phyloP scores from a whole-genome alignment of 2,329 filamentous ascomycete species.

The Ophiognomonia clavigignenti-juglandacearum region DNA sequence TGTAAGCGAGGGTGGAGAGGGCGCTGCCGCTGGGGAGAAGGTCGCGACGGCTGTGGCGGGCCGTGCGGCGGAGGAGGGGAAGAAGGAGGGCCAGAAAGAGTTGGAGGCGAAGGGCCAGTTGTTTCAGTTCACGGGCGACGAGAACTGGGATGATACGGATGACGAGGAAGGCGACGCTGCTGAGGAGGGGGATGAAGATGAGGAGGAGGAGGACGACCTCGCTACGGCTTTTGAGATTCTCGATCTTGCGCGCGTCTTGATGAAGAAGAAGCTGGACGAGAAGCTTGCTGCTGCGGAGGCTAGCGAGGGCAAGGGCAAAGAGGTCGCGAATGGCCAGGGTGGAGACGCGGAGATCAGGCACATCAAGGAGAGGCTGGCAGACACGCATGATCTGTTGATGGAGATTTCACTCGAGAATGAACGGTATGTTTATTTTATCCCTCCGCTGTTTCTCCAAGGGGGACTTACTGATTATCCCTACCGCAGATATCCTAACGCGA shows the following conservation, averaged over 20 bases:
- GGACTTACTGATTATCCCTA: no score
- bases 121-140: slow-evolving; percentile 91
- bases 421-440: slow-evolving; percentile 48
- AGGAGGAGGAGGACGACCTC: slow-evolving; percentile 67
- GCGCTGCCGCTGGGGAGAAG: slow-evolving; percentile 33
- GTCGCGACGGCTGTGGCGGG: slow-evolving; percentile 42
- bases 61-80: slow-evolving; percentile 37
- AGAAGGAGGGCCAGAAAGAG: slow-evolving; percentile 31
- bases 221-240: slow-evolving; percentile 80
- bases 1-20: slow-evolving; percentile 32
- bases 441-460: no score
- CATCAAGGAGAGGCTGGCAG: slow-evolving; percentile 80
- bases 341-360: slow-evolving; percentile 41
- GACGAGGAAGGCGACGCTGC: slow-evolving; percentile 47
- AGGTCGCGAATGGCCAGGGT: slow-evolving; percentile 30
- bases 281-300: slow-evolving; percentile 29
- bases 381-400: slow-evolving; percentile 88
- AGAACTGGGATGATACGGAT: slow-evolving; percentile 84
- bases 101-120: slow-evolving; percentile 63
- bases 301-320: slow-evolving; percentile 39
- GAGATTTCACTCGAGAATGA: slow-evolving; percentile 98
- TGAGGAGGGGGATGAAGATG: slow-evolving; percentile 39
- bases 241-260: slow-evolving; percentile 68
- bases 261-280: slow-evolving; percentile 48
- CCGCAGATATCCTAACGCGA: slow-evolving; percentile 72